A percentile compares a stretch with the other conserved stretches of the same genome.
These are phyloP conservation scores for Cercospora sp. DNA, from an alignment of 2,329 filamentous ascomycete genomes.

Conservation along the genomic window DNA sequence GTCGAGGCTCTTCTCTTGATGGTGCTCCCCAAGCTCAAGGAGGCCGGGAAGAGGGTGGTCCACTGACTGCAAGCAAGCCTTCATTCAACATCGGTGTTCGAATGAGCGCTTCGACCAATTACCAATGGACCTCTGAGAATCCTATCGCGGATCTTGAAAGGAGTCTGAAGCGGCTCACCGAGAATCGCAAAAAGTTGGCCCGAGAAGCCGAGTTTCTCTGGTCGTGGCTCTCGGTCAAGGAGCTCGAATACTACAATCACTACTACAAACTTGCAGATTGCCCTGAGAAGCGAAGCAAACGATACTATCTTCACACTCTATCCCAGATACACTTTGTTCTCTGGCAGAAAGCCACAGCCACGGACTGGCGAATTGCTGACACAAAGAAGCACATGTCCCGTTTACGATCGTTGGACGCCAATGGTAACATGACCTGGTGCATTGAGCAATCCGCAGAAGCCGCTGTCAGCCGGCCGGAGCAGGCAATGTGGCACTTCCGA, in stretches of 20 bases:
- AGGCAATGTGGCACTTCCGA: not conserved
- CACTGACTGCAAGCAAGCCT: too few relatives aligned
- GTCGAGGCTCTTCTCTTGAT: not conserved
- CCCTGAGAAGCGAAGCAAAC: not conserved
- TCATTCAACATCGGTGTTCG: not conserved
- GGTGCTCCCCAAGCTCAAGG: too few relatives aligned
- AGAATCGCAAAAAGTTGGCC: constrained; percentile 1
- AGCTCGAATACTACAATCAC: constrained; percentile 16
- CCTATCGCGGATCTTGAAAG: constrained; percentile 18
- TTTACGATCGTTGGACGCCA: not conserved
- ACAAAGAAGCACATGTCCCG: constrained; percentile 17
- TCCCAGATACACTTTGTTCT: not conserved
- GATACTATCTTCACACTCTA: constrained; percentile 9
- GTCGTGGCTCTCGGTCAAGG: constrained; percentile 18
- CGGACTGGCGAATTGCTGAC: constrained; percentile 20
- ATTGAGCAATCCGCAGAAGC: not conserved
- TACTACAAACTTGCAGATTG: not conserved
- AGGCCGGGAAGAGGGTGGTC: not conserved
- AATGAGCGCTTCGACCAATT: constrained; percentile 9
- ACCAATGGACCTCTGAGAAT: constrained; percentile 13
- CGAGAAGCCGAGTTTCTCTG: constrained; percentile 16
- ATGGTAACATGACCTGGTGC: constrained; percentile 15
- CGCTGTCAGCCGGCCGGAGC: not conserved
- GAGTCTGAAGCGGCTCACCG: constrained; percentile 7
- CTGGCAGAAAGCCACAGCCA: constrained; percentile 11